Evolutionary conservation across 192 early-diverging fungal species (phyloP).

Genomic region (Umbelopsis sp.): DNA sequence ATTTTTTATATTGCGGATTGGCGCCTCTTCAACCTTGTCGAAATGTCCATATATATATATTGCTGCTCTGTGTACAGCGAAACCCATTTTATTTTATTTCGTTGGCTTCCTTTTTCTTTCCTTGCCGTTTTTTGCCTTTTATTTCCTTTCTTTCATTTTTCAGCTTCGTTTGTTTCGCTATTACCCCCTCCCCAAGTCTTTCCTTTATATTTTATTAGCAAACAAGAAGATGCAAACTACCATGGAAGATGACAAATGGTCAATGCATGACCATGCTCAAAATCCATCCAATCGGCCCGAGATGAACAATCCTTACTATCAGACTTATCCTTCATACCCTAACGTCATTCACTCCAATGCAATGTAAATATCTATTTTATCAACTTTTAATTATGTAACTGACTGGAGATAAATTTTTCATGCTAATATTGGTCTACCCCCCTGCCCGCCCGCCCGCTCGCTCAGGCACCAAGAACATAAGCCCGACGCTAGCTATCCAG

Average conservation of each 20-base stretch:
- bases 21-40: constrained; percentile 18
- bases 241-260: constrained; percentile 19
- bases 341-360: not conserved
- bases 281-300: not conserved
- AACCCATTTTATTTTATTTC: not conserved
- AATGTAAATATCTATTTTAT: not conserved
- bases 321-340: not conserved
- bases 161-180: not conserved
- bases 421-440: not conserved
- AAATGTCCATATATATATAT: not conserved
- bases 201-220: not conserved
- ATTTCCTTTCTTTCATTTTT: not conserved
- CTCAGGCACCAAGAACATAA: constrained; percentile 2
- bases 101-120: not conserved
- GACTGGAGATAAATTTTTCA: not conserved
- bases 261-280: constrained; percentile 1
- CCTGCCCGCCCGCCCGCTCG: not conserved
- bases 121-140: not conserved
- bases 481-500: constrained; percentile 10
- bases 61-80: not conserved
- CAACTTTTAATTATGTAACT: not conserved
- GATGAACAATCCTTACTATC: constrained; percentile 2
- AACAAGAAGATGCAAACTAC: not conserved
- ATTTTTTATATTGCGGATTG: not conserved
- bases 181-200: not conserved